Evolutionary conservation across 2,329 filamentous ascomycete genomes (phyloP).

Genomic region (Grosmannia serpens): DNA sequence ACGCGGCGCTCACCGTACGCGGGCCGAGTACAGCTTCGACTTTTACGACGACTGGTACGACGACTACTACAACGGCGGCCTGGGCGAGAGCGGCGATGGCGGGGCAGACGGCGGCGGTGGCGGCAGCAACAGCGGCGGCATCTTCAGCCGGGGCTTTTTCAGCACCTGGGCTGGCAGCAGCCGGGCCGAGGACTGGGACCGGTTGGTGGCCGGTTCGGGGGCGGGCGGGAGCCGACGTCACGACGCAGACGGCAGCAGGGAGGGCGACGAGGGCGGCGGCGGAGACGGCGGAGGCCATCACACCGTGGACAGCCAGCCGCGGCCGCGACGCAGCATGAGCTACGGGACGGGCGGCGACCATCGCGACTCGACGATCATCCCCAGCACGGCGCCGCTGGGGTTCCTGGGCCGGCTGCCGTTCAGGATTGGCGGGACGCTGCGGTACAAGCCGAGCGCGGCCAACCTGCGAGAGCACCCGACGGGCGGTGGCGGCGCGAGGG

Average conservation of each 20-base stretch:
- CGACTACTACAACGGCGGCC: slow-evolving; percentile 28
- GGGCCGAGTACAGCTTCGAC: slow-evolving; percentile 80
- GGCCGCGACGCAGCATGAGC: slow-evolving; percentile 72
- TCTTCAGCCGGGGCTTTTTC: slow-evolving; percentile 48
- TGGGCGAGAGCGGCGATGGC: slow-evolving; percentile 50
- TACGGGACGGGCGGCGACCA: slow-evolving; percentile 54
- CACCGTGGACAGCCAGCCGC: slow-evolving; percentile 49
- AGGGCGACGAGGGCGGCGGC: slow-evolving; percentile 11
- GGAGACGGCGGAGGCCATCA: slow-evolving; percentile 16
- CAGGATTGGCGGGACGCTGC: slow-evolving; percentile 67
- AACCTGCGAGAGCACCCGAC: slow-evolving; percentile 77
- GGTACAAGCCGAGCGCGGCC: slow-evolving; percentile 84
- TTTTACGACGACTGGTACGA: slow-evolving; percentile 97
- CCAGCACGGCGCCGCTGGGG: slow-evolving; percentile 72
- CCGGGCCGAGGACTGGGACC: slow-evolving; percentile 65
- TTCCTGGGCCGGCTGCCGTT: slow-evolving; percentile 78
- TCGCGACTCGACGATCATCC: slow-evolving; percentile 82
- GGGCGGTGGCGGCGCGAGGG: slow-evolving; percentile 16
- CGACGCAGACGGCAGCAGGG: slow-evolving; percentile 17
- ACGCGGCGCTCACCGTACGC: slow-evolving; percentile 33
- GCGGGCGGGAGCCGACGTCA: slow-evolving; percentile 28
- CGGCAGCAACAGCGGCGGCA: slow-evolving; percentile 14
- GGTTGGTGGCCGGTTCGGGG: slow-evolving; percentile 62
- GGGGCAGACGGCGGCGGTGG: slow-evolving; percentile 38
- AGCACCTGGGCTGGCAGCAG: slow-evolving; percentile 56